Evolutionary conservation across 2,329 filamentous ascomycete species (phyloP), one percentile per base, ranked within the genome.

Genomic region (Fusarium caatingaense): DNA sequence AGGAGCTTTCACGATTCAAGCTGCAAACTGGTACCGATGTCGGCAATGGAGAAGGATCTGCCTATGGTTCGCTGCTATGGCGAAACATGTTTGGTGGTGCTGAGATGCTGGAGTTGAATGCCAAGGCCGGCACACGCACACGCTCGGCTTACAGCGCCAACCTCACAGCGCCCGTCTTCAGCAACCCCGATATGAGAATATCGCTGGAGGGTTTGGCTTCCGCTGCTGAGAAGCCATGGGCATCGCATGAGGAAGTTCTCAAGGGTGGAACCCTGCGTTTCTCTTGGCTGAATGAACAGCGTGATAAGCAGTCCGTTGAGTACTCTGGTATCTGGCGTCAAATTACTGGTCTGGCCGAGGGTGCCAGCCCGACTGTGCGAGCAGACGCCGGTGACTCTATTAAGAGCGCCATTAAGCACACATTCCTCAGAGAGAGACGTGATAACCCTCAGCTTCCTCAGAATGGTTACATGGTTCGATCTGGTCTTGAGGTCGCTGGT

Each of bases 11-110:
- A 32, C 90, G 92, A 41, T 89, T 98, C 76, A 89, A 94, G 63
- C 87, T 98, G 76, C 97, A 97, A 83, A 97, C 94, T 1, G 96
- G 96, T 64, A 98, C 96, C 11, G 95, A 98, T 78, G 87, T 97
- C 47, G 96, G 96, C 68, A 97, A 97, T 77, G 90, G 93, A 23
- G 96, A 99, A 80, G 96, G 95, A 37, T 97, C 94, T 10, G 95
- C 94, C 6, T 98, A 97, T 77, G 91, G 93, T 71, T 95, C 96
- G 72, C 86, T 94, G 46, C 86, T 95, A 54, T 91, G 94, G 84
- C 91, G 96, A 72, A 99, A 99, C 81, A 87, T 99, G 64, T 93
- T 99, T 78, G 96, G 96, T 54, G 96, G 96, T 41, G 96, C 94
- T 25, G 96, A 99, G 83, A 92, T 92, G 60, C 83, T 99, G 68